Evolutionary conservation across 2,329 filamentous ascomycete species (phyloP).

Genomic region (Xylaria sp.): DNA sequence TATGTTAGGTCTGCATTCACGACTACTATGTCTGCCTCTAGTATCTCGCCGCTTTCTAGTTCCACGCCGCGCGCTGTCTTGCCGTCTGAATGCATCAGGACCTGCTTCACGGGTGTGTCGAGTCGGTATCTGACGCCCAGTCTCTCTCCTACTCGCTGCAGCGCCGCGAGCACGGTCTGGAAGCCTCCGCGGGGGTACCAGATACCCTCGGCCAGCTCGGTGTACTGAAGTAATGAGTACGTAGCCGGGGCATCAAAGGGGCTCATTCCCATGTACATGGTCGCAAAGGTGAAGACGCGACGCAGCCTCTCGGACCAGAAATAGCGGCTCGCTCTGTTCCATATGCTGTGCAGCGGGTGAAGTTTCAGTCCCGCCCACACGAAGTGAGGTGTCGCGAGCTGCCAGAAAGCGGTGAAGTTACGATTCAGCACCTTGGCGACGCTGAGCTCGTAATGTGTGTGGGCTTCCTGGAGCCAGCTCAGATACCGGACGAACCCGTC

Average conservation of each 20-base stretch:
- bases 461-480: slow-evolving; percentile 71
- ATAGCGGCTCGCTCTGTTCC: slow-evolving; percentile 70
- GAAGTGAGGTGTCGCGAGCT: slow-evolving; percentile 68
- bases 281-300: slow-evolving; percentile 79
- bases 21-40: slow-evolving; percentile 72
- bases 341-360: slow-evolving; percentile 78
- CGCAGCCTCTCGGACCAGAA: slow-evolving; percentile 76
- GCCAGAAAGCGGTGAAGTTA: slow-evolving; percentile 71
- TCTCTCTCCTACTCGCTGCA: slow-evolving; percentile 70
- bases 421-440: slow-evolving; percentile 71
- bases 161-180: slow-evolving; percentile 69
- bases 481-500: slow-evolving; percentile 77
- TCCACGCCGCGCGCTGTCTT: slow-evolving; percentile 66
- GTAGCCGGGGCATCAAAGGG: slow-evolving; percentile 80
- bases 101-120: slow-evolving; percentile 64
- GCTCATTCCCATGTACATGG: slow-evolving; percentile 86
- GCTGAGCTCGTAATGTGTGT: slow-evolving; percentile 75
- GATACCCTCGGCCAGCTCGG: slow-evolving; percentile 79
- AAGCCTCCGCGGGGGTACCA: slow-evolving; percentile 80
- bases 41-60: slow-evolving; percentile 65
- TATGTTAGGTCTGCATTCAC: slow-evolving; percentile 81
- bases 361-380: slow-evolving; percentile 66
- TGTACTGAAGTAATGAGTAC: slow-evolving; percentile 78
- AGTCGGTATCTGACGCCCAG: slow-evolving; percentile 71
- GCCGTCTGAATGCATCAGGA: slow-evolving; percentile 64